Base-by-base conservation (phyloP, 371 early-diverging fungal genomes). In the Rhizomucor pusillus region DNA sequence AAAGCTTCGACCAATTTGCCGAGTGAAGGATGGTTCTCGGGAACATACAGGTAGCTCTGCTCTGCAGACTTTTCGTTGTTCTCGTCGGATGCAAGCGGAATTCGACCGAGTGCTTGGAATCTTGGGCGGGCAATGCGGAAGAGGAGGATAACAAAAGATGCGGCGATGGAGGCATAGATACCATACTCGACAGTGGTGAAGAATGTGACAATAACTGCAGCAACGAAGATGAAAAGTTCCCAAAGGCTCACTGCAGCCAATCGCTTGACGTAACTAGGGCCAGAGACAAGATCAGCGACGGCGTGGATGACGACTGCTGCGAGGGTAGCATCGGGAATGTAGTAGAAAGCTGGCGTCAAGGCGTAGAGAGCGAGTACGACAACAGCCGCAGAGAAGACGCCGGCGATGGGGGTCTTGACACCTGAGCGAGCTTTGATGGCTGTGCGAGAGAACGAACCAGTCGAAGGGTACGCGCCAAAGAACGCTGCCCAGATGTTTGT, bases 271-370 rank as follows among this genome's bases (percentile, higher is more conserved):
- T 73, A 60, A 11, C 47, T 43, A 13, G 66, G 71, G 10, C 74
- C 76, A 23, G 71, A 63, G 11, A 85, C 67, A 25, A 87, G 64
- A 50, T 84, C 85, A 44, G 75, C 63, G 19, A 89, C 86, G 24
- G 88, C 86, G 44, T 75, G 80, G 50, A 93, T 87, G 41, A 94
- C 90, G 34, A 95, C 81, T 0, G 92, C 89, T 16, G 91, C 76
- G 3, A 94, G 76, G 1, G 75, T 73, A 18, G 94, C 82, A 43
- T 82, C 81, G 3, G 94, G 92, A 40, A 96, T 90, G 57, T 83
- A 93, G 71, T 82, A 90, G 65, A 96, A 91, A 5, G 87, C 87
- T 11, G 89, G 88, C 0, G 93, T 90, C 48, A 94, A 70, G 25
- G 84, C 71, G 59, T 86, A 90, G 18, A 95, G 70, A 18, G 91